A percentile compares a stretch with the other conserved stretches of the same genome.
These are phyloP conservation scores for Jaltomata sinuosa DNA, from an alignment of 257 asterid species.

Conservation along the genomic window DNA sequence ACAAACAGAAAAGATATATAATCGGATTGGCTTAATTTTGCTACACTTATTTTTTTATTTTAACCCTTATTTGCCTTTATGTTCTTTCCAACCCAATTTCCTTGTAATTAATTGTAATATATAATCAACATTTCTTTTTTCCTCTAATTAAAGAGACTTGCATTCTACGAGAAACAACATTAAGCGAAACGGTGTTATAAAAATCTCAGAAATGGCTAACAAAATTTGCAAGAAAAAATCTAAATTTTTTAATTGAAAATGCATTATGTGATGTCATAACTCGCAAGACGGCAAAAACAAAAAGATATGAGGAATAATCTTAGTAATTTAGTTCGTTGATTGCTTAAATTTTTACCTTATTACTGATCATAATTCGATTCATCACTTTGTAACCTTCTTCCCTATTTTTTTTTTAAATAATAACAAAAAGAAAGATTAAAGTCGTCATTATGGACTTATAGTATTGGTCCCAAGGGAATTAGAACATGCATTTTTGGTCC, in stretches of 20 bases:
- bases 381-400: too few species aligned
- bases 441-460: background rate
- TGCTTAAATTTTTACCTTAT: background rate
- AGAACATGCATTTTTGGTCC: background rate
- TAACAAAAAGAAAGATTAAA: background rate
- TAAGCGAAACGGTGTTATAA: too few species aligned
- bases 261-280: too few species aligned
- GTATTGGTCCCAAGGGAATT: background rate
- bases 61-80: background rate
- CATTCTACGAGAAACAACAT: background rate
- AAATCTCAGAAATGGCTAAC: too few species aligned
- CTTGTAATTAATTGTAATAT: background rate
- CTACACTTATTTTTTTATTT: background rate
- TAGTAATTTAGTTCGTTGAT: too few species aligned
- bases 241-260: too few species aligned
- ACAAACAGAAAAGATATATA: background rate
- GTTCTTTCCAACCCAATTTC: background rate
- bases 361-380: background rate
- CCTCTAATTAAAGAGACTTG: too few species aligned
- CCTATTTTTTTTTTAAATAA: too few species aligned
- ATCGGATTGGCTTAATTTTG: background rate
- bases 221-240: too few species aligned
- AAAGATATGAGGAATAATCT: too few species aligned
- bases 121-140: background rate
- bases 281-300: background rate